phyloP scores from a whole-genome alignment of 176 grass and related monocot species.

The Aegilops bicornis region DNA sequence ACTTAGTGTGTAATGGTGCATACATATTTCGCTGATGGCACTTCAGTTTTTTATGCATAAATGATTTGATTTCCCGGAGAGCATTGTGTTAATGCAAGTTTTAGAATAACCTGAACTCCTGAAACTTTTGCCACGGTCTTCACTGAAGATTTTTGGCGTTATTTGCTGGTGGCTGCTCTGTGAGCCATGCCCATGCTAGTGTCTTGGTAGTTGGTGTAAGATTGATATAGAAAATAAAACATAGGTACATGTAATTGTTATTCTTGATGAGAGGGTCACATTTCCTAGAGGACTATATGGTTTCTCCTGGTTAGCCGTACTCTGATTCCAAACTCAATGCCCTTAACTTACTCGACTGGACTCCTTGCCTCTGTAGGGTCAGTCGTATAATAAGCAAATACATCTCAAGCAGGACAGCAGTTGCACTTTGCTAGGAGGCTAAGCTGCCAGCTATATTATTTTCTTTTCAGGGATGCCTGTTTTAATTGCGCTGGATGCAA shows the following conservation, averaged over 20 bases:
- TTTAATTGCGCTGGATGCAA: neutral
- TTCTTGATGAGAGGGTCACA: neutral
- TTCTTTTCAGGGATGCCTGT: neutral
- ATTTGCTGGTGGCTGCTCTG: neutral
- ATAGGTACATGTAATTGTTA: neutral
- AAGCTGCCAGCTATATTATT: neutral
- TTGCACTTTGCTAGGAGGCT: too few species aligned
- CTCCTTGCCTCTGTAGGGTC: neutral
- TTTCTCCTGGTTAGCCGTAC: neutral
- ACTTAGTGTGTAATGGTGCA: slow-evolving; percentile 66
- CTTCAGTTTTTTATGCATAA: neutral
- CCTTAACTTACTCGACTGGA: neutral
- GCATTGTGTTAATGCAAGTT: neutral
- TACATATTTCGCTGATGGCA: slow-evolving; percentile 60
- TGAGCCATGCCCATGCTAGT: neutral
- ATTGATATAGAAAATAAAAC: neutral
- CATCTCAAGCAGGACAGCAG: too few species aligned
- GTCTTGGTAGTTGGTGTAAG: neutral
- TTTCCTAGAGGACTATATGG: neutral
- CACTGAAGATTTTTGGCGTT: neutral
- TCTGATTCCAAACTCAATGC: neutral
- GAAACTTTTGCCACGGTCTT: neutral
- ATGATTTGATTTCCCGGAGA: neutral
- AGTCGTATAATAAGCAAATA: neutral
- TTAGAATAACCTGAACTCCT: neutral